A percentile compares a stretch with the other conserved stretches of the same genome.
Conservation (phyloP, 2,329 filamentous ascomycete species). For the Thyridium curvatum region DNA sequence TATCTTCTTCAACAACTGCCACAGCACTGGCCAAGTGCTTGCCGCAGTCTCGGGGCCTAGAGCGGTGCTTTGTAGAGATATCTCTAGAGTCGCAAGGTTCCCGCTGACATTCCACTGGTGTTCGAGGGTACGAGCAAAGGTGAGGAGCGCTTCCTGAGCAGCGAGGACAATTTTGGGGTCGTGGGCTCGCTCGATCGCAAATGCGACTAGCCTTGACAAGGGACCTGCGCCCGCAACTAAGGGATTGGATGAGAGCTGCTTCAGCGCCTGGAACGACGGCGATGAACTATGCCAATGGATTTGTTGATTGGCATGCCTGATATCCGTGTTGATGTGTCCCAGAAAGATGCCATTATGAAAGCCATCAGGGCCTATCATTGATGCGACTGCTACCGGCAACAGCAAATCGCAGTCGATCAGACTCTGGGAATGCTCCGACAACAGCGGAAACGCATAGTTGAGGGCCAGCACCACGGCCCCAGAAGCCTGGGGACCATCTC, state of each 20-base stretch:
- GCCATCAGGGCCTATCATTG: constrained; percentile 65
- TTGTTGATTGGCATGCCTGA: constrained; percentile 46
- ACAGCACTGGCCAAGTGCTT: constrained; percentile 64
- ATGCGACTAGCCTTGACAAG: constrained; percentile 57
- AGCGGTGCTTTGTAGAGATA: constrained; percentile 49
- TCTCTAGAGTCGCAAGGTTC: constrained; percentile 67
- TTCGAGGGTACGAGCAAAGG: constrained; percentile 60
- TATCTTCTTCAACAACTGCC: constrained; percentile 68
- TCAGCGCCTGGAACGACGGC: constrained; percentile 53
- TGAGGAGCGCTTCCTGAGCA: constrained; percentile 53
- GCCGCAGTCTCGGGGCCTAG: constrained; percentile 60
- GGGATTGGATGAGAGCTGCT: constrained; percentile 52
- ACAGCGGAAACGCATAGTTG: constrained; percentile 68
- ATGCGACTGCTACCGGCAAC: constrained; percentile 62
- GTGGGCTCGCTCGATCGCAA: constrained; percentile 49
- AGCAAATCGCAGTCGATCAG: constrained; percentile 62
- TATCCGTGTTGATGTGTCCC: constrained; percentile 57
- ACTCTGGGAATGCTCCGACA: constrained; percentile 54
- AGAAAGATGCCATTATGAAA: constrained; percentile 74
- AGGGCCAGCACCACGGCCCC: constrained; percentile 62
- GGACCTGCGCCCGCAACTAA: constrained; percentile 62
- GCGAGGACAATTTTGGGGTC: constrained; percentile 14
- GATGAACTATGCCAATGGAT: constrained; percentile 61
- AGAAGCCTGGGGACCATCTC: constrained; percentile 33
- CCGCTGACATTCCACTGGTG: constrained; percentile 65